Evolutionary conservation across 116 monocot genomes (phyloP).

Genomic region (Trichopus zeylanicus): DNA sequence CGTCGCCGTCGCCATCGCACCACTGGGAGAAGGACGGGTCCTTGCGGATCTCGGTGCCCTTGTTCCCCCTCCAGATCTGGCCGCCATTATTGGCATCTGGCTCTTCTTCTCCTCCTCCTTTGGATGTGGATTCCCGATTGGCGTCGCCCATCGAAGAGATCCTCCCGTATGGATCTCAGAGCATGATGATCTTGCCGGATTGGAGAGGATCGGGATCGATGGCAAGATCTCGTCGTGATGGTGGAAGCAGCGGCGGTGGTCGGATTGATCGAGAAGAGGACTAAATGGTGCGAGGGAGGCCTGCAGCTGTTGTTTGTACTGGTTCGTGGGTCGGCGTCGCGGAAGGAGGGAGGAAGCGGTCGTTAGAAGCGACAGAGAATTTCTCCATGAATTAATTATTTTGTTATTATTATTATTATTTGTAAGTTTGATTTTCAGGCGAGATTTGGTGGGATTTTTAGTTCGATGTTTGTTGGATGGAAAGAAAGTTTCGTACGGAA

Average conservation of each 20-base stretch:
- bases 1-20: slow-evolving; percentile 33
- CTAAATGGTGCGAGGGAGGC: no score
- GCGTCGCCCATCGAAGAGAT: neutral
- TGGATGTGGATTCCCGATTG: neutral
- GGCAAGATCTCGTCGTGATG: no score
- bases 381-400: no score
- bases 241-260: neutral
- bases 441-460: no score
- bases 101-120: neutral
- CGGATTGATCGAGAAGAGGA: neutral
- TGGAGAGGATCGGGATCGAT: neutral
- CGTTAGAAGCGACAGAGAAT: no score
- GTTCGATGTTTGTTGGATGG: no score
- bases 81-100: no score
- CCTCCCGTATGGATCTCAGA: neutral
- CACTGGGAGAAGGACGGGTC: slow-evolving; percentile 53
- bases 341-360: neutral
- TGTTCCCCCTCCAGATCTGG: neutral
- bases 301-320: neutral
- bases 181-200: no score
- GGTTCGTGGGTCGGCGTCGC: neutral
- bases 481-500: no score
- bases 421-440: no score
- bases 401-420: no score
- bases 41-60: neutral